Evolutionary conservation across 2,329 filamentous ascomycete genomes (phyloP).

Genomic region (Cladosporium sp.): DNA sequence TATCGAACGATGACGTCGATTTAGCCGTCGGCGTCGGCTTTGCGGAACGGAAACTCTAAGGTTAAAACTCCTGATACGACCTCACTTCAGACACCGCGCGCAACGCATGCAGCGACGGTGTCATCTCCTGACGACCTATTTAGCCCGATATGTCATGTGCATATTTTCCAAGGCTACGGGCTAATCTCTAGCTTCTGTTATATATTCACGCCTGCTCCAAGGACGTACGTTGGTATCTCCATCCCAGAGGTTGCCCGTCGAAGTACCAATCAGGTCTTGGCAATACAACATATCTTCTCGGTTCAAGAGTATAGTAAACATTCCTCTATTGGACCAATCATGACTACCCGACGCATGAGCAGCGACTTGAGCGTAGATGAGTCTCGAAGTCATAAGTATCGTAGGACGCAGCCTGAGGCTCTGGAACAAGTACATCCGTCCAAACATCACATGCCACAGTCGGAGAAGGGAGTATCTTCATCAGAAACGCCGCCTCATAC

Average conservation of each 20-base stretch:
- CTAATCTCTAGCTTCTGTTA: neutral
- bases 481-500: neutral
- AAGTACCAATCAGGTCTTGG: neutral
- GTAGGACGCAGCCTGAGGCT: neutral
- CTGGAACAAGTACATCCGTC: neutral
- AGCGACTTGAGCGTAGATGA: neutral
- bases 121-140: neutral
- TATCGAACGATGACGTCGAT: conserved; percentile 7
- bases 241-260: neutral
- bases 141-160: neutral
- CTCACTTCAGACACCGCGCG: neutral
- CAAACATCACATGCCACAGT: neutral
- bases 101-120: neutral
- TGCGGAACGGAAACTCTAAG: conserved; percentile 1
- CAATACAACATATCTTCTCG: neutral
- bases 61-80: neutral
- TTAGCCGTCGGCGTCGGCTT: neutral
- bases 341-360: neutral
- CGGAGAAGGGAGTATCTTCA: neutral
- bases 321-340: neutral
- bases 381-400: neutral
- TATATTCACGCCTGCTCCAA: neutral
- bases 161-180: neutral
- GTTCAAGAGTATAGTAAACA: neutral
- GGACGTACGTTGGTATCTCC: neutral